Evolutionary conservation across 345 rosid genomes (phyloP), one percentile per base, ranked within the genome.

Genomic region (Murraya koenigii): DNA sequence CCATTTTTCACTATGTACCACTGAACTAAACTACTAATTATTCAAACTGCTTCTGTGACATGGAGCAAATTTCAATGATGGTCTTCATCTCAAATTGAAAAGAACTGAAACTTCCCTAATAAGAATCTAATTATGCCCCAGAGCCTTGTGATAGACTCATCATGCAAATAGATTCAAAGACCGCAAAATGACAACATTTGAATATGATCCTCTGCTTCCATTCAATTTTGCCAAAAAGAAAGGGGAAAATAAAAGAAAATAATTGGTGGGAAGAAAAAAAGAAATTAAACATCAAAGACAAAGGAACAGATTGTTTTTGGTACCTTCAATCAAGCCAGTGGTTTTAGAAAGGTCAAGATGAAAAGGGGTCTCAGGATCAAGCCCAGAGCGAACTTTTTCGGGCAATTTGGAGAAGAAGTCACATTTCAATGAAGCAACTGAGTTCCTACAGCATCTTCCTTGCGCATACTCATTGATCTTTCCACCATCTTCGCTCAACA

Each of bases 331-430:
- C 68, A 81, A 70, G 69, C 81, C 82, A 54, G 38, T 68, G 77
- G 79, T 22, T 52, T 73, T 81, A 74, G 87, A 77, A 38, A 74
- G 69, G 69, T 84, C 79, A 64, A 81, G 77, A 36, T 73, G 67
- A 52, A 79, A 81, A 65, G 84, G 87, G 65, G 68, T 28, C 61
- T 81, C 84, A 49, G 84, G 83, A 70, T 81, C 82, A 73, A 84
- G 75, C 39, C 77, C 85, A 52, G 82, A 77, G 13, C 75, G 71
- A 49, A 84, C 81, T 47, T 84, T 81, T 22, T 72, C 83, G 22
- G 87, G 87, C 81, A 84, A 44, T 22, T 77, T 81, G 67, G 82
- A 76, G 68, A 81, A 41, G 77, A 84, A 84, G 44, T 81, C 84
- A 58, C 76, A 71, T 54, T 39, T 76, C 6, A 84, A 39, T 38